Conservation (phyloP, 257 asterid species). For the Parsonsia alboflavescens region DNA sequence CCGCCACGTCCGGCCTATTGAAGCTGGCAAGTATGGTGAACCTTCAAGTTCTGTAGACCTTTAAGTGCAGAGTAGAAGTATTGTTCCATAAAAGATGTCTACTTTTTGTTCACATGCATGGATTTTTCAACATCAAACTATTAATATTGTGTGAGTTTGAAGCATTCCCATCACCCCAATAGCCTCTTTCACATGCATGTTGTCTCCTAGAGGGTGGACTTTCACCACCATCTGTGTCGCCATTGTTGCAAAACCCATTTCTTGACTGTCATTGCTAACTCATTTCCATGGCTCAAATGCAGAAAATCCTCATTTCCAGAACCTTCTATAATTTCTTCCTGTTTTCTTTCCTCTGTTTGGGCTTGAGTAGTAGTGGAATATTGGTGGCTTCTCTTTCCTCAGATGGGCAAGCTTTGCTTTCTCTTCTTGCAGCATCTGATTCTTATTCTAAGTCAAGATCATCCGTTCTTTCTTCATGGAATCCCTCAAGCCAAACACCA, state of each 20-base stretch:
- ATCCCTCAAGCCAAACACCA: slow-evolving; percentile 61
- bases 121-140: slow-evolving; percentile 15
- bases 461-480: slow-evolving; percentile 68
- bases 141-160: slow-evolving; percentile 35
- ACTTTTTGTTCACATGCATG: slow-evolving; percentile 45
- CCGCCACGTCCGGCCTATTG: slow-evolving; percentile 42
- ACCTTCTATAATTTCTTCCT: slow-evolving; percentile 14
- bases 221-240: slow-evolving; percentile 21
- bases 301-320: slow-evolving; percentile 19
- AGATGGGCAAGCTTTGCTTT: slow-evolving; percentile 82
- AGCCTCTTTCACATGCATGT: slow-evolving; percentile 44
- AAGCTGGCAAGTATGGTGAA: slow-evolving; percentile 24
- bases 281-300: slow-evolving; percentile 34
- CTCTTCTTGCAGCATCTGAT: slow-evolving; percentile 58
- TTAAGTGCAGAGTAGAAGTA: not conserved
- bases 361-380: slow-evolving; percentile 6
- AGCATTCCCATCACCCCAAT: slow-evolving; percentile 25
- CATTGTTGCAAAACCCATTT: slow-evolving; percentile 10
- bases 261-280: slow-evolving; percentile 7
- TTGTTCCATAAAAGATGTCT: slow-evolving; percentile 11
- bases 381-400: slow-evolving; percentile 47
- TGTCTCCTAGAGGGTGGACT: slow-evolving; percentile 36
- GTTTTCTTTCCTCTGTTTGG: slow-evolving; percentile 24
- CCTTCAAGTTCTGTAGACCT: not conserved
- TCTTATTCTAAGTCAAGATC: slow-evolving; percentile 52